Evolutionary conservation across 495 filamentous ascomycete genomes (phyloP).

Genomic region (Massariosphaeria phaeospora): DNA sequence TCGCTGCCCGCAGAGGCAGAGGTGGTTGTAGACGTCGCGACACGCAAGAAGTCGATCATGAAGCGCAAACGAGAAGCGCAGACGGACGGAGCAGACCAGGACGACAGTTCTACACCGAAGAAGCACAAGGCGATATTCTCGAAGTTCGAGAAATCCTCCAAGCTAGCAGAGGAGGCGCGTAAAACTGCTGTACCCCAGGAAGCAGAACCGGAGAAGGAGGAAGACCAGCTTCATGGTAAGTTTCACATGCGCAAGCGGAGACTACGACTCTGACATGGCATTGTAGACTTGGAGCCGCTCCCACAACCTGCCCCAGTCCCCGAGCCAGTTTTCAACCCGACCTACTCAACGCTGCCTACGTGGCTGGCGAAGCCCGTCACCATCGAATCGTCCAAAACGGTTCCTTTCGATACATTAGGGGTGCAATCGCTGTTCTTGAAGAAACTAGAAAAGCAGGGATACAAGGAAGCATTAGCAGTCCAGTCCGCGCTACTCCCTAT

Average conservation of each 20-base stretch:
- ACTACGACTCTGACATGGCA: not conserved
- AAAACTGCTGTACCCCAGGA: not conserved
- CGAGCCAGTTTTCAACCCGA: constrained; percentile 48
- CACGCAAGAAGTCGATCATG: constrained; percentile 3
- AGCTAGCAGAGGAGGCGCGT: constrained; percentile 21
- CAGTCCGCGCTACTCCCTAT: constrained; percentile 77
- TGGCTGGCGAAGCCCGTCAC: constrained; percentile 74
- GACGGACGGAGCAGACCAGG: constrained; percentile 19
- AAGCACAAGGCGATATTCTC: constrained; percentile 38
- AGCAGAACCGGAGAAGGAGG: constrained; percentile 6
- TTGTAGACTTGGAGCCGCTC: constrained; percentile 57
- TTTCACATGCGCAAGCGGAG: not conserved
- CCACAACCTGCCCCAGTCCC: constrained; percentile 66
- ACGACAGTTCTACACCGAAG: constrained; percentile 28
- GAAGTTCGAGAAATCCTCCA: constrained; percentile 40
- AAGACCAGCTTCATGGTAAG: constrained; percentile 49
- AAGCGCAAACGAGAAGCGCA: constrained; percentile 26
- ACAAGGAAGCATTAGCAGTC: constrained; percentile 74
- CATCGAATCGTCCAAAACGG: constrained; percentile 53
- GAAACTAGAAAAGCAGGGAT: constrained; percentile 60
- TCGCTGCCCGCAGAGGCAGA: too few species aligned
- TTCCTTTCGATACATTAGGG: constrained; percentile 59
- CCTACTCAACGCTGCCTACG: constrained; percentile 53
- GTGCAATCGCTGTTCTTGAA: constrained; percentile 53
- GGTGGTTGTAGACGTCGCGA: too few species aligned